phyloP scores from a whole-genome alignment of 2,329 filamentous ascomycete species.

The Trichoderma pleuroti region DNA sequence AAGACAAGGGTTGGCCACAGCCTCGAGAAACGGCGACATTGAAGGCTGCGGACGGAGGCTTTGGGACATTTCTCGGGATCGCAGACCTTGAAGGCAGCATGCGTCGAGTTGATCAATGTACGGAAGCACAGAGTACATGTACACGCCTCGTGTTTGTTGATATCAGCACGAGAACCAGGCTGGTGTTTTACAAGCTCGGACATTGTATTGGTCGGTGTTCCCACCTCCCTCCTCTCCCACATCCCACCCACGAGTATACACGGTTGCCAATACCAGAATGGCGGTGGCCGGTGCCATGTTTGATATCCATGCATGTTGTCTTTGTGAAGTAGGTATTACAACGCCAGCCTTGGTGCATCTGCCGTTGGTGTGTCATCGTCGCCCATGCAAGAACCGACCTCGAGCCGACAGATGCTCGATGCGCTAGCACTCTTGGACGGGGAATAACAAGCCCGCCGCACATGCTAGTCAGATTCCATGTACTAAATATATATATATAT shows the following conservation, averaged over 20 bases:
- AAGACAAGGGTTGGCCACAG: neutral
- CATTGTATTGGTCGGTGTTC: neutral
- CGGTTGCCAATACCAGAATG: neutral
- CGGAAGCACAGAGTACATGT: neutral
- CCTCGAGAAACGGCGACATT: neutral
- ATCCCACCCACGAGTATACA: neutral
- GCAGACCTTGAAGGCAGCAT: neutral
- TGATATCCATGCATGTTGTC: neutral
- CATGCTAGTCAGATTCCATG: neutral
- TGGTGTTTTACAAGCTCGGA: slow-evolving; percentile 1
- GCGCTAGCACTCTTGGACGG: neutral
- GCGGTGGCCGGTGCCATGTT: slow-evolving; percentile 3
- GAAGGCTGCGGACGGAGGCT: neutral
- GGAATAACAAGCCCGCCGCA: neutral
- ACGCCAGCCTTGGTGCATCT: slow-evolving; percentile 1
- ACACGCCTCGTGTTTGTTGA: neutral
- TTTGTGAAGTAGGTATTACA: neutral
- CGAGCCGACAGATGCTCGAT: neutral
- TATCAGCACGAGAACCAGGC: neutral
- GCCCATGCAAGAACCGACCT: neutral
- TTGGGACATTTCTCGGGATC: neutral
- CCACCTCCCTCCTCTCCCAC: neutral
- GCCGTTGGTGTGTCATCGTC: slow-evolving; percentile 3
- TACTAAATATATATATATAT: neutral
- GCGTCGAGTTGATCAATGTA: neutral